Percentiles rank a stretch among this genome's conserved stretches.
Conservation (phyloP, 2,329 filamentous ascomycete species). For the Botrytis fragariae region DNA sequence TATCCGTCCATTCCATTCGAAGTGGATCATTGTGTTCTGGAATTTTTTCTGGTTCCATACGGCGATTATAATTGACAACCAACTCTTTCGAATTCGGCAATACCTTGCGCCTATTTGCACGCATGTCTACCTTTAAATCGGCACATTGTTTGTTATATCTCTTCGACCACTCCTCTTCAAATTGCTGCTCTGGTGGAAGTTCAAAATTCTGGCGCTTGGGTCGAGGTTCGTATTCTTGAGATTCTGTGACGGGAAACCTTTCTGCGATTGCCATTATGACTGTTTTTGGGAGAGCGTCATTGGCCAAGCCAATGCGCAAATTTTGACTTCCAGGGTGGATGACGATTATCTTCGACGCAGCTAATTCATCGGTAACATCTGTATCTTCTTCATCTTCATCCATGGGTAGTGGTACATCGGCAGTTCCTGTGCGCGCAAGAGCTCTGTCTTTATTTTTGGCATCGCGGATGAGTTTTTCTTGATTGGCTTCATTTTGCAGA, state of each 20-base stretch:
- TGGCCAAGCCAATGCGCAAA: constrained; percentile 89
- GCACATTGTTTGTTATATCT: constrained; percentile 79
- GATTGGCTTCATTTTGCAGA: constrained; percentile 80
- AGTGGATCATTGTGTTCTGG: constrained; percentile 92
- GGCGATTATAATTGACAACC: constrained; percentile 89
- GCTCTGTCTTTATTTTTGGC: constrained; percentile 87
- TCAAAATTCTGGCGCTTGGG: constrained; percentile 65
- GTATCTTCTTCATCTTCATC: constrained; percentile 54
- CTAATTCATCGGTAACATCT: constrained; percentile 58
- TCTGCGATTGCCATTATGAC: constrained; percentile 90
- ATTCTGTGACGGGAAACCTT: constrained; percentile 74
- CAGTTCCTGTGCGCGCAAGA: constrained; percentile 70
- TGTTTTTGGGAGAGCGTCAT: constrained; percentile 89
- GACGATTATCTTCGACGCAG: constrained; percentile 88
- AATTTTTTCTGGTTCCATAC: constrained; percentile 80
- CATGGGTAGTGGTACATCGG: constrained; percentile 61
- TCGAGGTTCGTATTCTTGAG: constrained; percentile 76
- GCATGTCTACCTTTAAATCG: constrained; percentile 87
- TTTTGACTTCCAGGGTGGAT: constrained; percentile 97
- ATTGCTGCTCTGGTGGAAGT: constrained; percentile 68
- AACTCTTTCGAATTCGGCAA: constrained; percentile 97
- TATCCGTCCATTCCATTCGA: constrained; percentile 92
- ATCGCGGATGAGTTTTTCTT: constrained; percentile 78
- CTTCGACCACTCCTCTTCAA: constrained; percentile 77
- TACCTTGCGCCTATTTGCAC: constrained; percentile 89